A percentile compares a stretch with the other conserved stretches of the same genome.
Conservation (phyloP, 305 asterid genomes). For the Salvia sclarea region DNA sequence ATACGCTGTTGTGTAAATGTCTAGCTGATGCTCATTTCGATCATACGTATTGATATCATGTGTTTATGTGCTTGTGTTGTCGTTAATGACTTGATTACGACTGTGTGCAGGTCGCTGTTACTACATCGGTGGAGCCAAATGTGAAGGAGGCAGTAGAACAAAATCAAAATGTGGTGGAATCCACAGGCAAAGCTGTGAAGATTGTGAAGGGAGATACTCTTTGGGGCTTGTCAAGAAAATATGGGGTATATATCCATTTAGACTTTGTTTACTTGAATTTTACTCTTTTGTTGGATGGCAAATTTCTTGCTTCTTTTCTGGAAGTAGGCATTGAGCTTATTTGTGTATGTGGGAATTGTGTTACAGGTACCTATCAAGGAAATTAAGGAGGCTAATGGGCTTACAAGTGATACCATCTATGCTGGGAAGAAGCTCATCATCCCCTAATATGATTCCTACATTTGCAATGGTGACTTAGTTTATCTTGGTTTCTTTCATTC, state of each 20-base stretch:
- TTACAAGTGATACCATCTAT: constrained; percentile 41
- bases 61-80: neutral
- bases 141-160: constrained; percentile 29
- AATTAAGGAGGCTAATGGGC: constrained; percentile 46
- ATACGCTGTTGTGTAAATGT: too few species aligned
- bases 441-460: constrained; percentile 2
- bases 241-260: constrained; percentile 33
- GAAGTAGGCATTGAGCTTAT: neutral
- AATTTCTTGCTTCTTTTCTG: neutral
- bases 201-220: constrained; percentile 45
- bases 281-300: neutral
- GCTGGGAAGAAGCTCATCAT: constrained; percentile 44
- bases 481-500: neutral
- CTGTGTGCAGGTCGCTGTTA: constrained; percentile 27
- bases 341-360: constrained; percentile 1
- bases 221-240: constrained; percentile 43
- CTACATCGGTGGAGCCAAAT: constrained; percentile 19
- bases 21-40: too few species aligned
- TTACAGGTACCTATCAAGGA: constrained; percentile 43
- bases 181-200: constrained; percentile 29
- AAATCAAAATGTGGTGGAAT: constrained; percentile 25
- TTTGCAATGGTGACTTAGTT: neutral
- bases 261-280: neutral
- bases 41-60: too few species aligned
- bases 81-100: constrained; percentile 5